Percentiles rank a stretch among this genome's conserved stretches.
Evolutionary conservation across 805 yeast species (phyloP).

Genomic region (Blastobotrys attinorum): DNA sequence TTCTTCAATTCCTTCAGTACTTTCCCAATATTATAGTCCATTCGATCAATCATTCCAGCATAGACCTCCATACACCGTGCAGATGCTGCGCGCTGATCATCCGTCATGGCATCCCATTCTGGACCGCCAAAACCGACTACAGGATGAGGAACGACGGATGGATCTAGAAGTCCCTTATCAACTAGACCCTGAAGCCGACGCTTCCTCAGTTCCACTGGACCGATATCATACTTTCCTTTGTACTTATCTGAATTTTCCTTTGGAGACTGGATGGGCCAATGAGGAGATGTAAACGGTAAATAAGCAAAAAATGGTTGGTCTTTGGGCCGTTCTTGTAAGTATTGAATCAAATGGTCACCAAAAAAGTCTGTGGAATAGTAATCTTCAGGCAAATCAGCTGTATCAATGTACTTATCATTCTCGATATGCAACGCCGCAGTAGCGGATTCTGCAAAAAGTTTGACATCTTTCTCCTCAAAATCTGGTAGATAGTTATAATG

Average conservation of each 20-base stretch:
- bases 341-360: conserved; percentile 38
- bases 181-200: conserved; percentile 34
- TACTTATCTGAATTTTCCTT: conserved; percentile 39
- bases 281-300: conserved; percentile 56
- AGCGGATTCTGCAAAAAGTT: too few species aligned
- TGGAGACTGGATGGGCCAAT: conserved; percentile 62
- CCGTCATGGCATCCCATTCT: conserved; percentile 38
- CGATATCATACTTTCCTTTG: conserved; percentile 40
- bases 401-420: conserved; percentile 31
- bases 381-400: conserved; percentile 36
- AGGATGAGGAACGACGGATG: conserved; percentile 31
- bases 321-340: conserved; percentile 17
- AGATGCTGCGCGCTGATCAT: conserved; percentile 32
- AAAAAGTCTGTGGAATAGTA: conserved; percentile 40
- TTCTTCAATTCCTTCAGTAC: conserved; percentile 36
- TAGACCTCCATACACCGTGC: conserved; percentile 45
- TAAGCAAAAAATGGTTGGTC: conserved; percentile 43
- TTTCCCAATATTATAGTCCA: conserved; percentile 46
- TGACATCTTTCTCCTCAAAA: conserved; percentile 15
- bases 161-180: conserved; percentile 41
- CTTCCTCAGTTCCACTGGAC: conserved; percentile 39
- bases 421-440: conserved; percentile 31
- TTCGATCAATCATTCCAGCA: conserved; percentile 56
- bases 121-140: conserved; percentile 25
- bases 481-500: conserved; percentile 30